phyloP scores from a whole-genome alignment of 768 basidiomycete species.

The Leccinum broughii region DNA sequence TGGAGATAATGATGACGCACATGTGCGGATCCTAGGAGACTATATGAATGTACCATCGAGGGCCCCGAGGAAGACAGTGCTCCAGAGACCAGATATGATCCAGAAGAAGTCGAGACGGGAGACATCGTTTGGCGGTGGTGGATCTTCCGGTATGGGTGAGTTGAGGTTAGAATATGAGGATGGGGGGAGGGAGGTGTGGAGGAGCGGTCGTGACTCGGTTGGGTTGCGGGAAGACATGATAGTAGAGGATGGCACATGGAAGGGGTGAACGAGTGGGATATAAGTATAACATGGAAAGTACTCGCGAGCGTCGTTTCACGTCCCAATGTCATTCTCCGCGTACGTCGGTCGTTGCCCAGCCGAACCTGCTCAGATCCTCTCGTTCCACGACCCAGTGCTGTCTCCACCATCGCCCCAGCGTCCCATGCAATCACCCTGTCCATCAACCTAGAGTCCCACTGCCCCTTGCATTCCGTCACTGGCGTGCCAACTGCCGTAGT shows the following conservation, averaged over 20 bases:
- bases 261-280: conserved; percentile 12
- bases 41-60: conserved; percentile 59
- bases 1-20: conserved; percentile 2
- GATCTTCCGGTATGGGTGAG: conserved; percentile 24
- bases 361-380: conserved; percentile 4
- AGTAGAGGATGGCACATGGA: neutral
- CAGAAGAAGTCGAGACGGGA: conserved; percentile 59
- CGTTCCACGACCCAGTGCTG: neutral
- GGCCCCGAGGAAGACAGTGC: conserved; percentile 79
- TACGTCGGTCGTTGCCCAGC: conserved; percentile 26
- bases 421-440: neutral
- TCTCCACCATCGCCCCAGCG: neutral
- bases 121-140: conserved; percentile 43
- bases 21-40: neutral
- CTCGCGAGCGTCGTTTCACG: conserved; percentile 22
- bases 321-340: conserved; percentile 34
- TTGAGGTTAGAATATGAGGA: conserved; percentile 49
- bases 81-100: conserved; percentile 80
- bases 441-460: neutral
- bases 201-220: conserved; percentile 58
- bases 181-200: conserved; percentile 33
- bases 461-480: neutral
- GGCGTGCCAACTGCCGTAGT: neutral
- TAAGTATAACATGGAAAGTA: conserved; percentile 21
- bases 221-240: conserved; percentile 35